Base-by-base conservation (phyloP, 768 basidiomycete species). In the Suillus weaverae region DNA sequence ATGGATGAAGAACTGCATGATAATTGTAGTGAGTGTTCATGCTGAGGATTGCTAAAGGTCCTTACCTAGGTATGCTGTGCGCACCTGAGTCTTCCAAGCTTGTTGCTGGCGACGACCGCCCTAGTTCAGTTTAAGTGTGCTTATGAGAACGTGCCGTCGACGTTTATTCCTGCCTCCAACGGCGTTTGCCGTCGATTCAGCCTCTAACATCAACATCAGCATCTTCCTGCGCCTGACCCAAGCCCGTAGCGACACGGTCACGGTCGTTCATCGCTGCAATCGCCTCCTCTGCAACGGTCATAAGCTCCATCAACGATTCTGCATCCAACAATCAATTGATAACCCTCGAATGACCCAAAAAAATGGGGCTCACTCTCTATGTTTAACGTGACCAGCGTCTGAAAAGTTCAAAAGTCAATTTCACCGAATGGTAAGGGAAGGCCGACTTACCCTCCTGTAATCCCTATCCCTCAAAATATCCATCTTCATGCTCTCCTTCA, bases 391-490 rank as follows among this genome's bases (percentile, higher is more conserved):
- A 84, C 74, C 30, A 84, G 60, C 2, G 76, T 78, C 84, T 84
- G 54, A 39, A 39, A 57, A 20, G 26, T 38, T 57, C 59, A 18
- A 55, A 36, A 30, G 16, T 10, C 5, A 13, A 41, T 39, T 51
- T 18, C 22, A 50, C n/a, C 10, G 0, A 16, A 14, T 35, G 16
- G 46, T 48, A 32, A n/a, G 20, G 30, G 3, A 55, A 38, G 5
- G 16, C 20, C 14, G 0, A 72, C 79, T 63, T 60, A 84, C 83
- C 72, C 79, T 81, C 22, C 81, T 73, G 5, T 80, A 73, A 54
- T 81, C 81, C 0, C 66, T 71, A 55, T 85, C 84, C 39, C 74
- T 71, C 68, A 85, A 69, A 8, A 85, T 74, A 66, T 84, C 82
- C 57, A 66, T 32, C 71, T 80, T 81, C 46, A 76, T 61, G 33